A percentile compares a stretch with the other conserved stretches of the same genome.
These are phyloP conservation scores for Trifolium repens DNA, from an alignment of 306 rosid species.

Conservation along the genomic window DNA sequence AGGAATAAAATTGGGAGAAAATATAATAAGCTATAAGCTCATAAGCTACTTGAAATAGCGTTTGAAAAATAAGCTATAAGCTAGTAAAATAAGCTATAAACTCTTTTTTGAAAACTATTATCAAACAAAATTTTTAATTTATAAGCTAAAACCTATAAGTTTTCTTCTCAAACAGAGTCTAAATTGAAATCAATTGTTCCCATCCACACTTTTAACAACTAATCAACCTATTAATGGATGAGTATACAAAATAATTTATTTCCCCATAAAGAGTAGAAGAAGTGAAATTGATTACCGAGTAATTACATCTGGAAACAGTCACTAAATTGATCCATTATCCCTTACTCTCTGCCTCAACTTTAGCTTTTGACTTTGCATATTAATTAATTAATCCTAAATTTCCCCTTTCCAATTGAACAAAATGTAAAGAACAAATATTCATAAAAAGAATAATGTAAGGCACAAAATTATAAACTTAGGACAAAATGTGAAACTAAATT, in stretches of 20 bases:
- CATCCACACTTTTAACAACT: background rate
- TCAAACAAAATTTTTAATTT: no score
- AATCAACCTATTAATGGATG: conserved; percentile 5
- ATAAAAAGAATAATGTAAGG: no score
- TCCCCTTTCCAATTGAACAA: background rate
- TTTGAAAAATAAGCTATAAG: no score
- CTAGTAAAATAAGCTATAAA: no score
- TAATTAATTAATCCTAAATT: background rate
- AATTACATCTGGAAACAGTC: conserved; percentile 7
- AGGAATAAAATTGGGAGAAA: no score
- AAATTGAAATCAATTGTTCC: background rate
- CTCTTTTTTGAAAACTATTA: no score
- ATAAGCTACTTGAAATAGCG: no score
- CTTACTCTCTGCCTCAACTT: background rate
- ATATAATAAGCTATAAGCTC: no score
- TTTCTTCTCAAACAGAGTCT: no score
- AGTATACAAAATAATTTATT: background rate
- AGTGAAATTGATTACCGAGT: background rate
- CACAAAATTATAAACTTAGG: background rate
- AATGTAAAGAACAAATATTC: background rate
- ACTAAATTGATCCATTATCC: conserved; percentile 4
- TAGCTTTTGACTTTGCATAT: background rate
- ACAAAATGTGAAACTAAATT: background rate
- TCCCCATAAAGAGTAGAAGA: background rate
- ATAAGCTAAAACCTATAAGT: no score